phyloP scores from a whole-genome alignment of 257 asterid genomes.

The Echium plantagineum region DNA sequence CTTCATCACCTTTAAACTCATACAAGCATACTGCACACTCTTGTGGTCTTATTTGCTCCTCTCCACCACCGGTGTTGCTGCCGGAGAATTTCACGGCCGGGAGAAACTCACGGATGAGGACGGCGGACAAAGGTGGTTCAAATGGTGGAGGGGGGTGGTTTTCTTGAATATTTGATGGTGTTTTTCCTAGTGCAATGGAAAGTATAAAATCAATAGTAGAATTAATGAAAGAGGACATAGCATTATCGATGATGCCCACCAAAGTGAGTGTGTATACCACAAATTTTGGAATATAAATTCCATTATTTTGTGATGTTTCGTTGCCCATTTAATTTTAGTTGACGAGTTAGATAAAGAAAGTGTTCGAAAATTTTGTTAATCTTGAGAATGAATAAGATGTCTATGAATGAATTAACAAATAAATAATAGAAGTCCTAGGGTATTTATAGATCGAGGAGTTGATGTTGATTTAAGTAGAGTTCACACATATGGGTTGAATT shows the following conservation, averaged over 20 bases:
- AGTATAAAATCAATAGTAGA: neutral
- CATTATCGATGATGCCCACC: neutral
- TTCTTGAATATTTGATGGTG: constrained; percentile 9
- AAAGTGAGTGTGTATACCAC: neutral
- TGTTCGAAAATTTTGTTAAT: too few relatives aligned
- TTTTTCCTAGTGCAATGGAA: constrained; percentile 8
- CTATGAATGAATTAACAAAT: too few relatives aligned
- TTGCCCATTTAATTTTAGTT: neutral
- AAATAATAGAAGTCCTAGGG: too few relatives aligned
- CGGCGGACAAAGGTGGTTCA: constrained; percentile 16
- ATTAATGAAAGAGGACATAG: neutral
- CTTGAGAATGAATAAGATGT: too few relatives aligned
- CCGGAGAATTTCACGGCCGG: constrained; percentile 18
- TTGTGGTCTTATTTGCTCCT: constrained; percentile 9
- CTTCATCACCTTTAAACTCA: constrained; percentile 23
- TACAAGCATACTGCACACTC: constrained; percentile 22
- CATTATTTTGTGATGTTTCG: neutral
- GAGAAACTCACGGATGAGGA: constrained; percentile 21
- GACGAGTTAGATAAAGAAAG: neutral
- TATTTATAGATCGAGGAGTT: too few relatives aligned
- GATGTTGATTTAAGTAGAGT: too few relatives aligned
- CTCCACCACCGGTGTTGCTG: neutral
- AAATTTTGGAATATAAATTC: neutral
- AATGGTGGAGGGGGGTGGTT: constrained; percentile 2
- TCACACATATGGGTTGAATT: too few relatives aligned